Percentiles rank a stretch among this genome's conserved stretches.
Conservation (phyloP, 805 yeast genomes). For the Candida tallmaniae region DNA sequence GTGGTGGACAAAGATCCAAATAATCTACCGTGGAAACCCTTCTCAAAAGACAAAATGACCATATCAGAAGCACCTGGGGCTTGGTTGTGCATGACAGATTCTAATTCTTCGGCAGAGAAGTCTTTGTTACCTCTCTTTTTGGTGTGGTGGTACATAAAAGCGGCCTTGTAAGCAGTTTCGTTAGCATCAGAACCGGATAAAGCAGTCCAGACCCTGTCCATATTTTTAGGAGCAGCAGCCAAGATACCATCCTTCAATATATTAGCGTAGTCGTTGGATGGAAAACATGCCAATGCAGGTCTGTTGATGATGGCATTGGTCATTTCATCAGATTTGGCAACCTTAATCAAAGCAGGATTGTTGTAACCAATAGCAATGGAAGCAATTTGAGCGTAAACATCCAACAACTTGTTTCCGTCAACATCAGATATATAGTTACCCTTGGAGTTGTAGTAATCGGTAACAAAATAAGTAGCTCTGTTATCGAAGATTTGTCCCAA, state of each 20-base stretch:
- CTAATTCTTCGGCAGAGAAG: conserved; percentile 43
- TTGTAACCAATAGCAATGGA: conserved; percentile 43
- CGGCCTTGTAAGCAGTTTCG: conserved; percentile 69
- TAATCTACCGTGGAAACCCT: conserved; percentile 54
- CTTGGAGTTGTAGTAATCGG: conserved; percentile 33
- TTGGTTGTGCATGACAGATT: conserved; percentile 46
- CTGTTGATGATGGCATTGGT: conserved; percentile 37
- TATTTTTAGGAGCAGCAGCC: conserved; percentile 63
- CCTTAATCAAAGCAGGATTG: conserved; percentile 34
- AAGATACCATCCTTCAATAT: conserved; percentile 48
- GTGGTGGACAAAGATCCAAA: conserved; percentile 55
- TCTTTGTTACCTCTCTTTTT: conserved; percentile 45
- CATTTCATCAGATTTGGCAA: conserved; percentile 39
- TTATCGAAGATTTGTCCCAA: conserved; percentile 38
- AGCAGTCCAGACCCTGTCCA: conserved; percentile 58
- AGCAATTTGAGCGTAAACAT: conserved; percentile 40
- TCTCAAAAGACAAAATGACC: conserved; percentile 50
- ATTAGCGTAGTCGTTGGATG: conserved; percentile 47
- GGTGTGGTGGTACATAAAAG: conserved; percentile 59
- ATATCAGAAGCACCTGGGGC: conserved; percentile 51
- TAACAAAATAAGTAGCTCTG: conserved; percentile 38
- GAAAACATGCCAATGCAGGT: conserved; percentile 44
- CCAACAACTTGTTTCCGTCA: conserved; percentile 38
- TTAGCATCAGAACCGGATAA: conserved; percentile 67
- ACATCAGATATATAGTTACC: conserved; percentile 41